Evolutionary conservation across 1,139 yeast species (phyloP).

Genomic region (Pichia sp.): DNA sequence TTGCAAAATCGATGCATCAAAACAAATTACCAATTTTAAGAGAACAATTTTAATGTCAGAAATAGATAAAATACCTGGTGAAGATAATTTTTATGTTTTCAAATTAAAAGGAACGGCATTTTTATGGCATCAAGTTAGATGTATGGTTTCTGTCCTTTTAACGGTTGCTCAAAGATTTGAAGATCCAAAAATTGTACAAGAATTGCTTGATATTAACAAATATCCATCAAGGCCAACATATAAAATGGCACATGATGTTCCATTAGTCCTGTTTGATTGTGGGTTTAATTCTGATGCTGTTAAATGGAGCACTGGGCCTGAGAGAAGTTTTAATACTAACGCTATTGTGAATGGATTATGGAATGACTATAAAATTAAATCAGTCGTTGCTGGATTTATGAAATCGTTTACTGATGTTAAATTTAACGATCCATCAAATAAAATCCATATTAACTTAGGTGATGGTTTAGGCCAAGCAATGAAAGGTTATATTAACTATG

Average conservation of each 20-base stretch:
- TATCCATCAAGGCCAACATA: conserved; percentile 72
- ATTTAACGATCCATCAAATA: conserved; percentile 27
- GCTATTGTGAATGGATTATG: conserved; percentile 25
- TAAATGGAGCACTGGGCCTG: conserved; percentile 48
- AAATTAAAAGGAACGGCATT: conserved; percentile 87
- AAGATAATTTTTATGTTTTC: conserved; percentile 49
- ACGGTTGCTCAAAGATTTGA: conserved; percentile 78
- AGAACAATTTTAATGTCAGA: conserved; percentile 52
- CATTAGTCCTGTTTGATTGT: conserved; percentile 83
- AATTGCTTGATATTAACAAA: conserved; percentile 51
- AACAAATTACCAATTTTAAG: conserved; percentile 73
- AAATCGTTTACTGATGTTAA: conserved; percentile 27
- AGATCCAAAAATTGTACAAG: conserved; percentile 46
- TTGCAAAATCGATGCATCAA: conserved; percentile 90
- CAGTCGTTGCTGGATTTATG: conserved; percentile 31
- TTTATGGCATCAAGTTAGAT: conserved; percentile 96
- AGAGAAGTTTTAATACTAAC: conserved; percentile 19
- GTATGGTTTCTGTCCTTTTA: conserved; percentile 83
- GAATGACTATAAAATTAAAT: conserved; percentile 34
- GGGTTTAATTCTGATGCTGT: conserved; percentile 51
- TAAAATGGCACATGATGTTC: conserved; percentile 91
- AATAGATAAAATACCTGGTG: conserved; percentile 36
- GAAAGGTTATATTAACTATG: conserved; percentile 52
- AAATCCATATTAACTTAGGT: conserved; percentile 47
- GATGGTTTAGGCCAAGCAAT: conserved; percentile 64